Conservation (phyloP, 768 basidiomycete genomes). For the Serendipita sp. region DNA sequence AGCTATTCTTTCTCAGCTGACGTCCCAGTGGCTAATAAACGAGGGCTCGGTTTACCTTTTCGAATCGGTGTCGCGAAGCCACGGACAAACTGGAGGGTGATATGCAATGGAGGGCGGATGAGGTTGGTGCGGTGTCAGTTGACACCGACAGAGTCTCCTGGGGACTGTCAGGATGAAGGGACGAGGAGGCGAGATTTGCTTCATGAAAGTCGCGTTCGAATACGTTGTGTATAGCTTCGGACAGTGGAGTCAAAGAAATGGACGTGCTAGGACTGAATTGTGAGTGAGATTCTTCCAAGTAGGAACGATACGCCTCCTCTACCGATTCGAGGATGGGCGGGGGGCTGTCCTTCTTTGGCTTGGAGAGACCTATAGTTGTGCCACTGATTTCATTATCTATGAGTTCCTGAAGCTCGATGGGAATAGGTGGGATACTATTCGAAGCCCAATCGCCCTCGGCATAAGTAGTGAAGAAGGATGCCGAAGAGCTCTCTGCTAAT, state of each 20-base stretch:
- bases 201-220: background rate
- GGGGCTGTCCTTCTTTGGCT: background rate
- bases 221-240: background rate
- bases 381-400: background rate
- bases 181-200: background rate
- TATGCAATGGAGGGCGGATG: background rate
- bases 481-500: background rate
- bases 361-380: background rate
- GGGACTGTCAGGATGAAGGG: too few species aligned
- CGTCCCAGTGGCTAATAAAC: background rate
- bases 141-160: too few species aligned
- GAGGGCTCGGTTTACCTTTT: background rate
- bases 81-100: background rate
- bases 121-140: background rate
- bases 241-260: background rate
- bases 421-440: background rate
- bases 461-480: background rate
- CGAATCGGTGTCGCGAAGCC: background rate
- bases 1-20: background rate
- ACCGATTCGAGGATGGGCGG: background rate
- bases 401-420: background rate
- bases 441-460: background rate
- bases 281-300: background rate
- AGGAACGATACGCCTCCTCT: background rate
- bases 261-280: background rate